A percentile compares a stretch with the other conserved stretches of the same genome.
Evolutionary conservation across 257 asterid species (phyloP).

Genomic region (Solanum etuberosum): DNA sequence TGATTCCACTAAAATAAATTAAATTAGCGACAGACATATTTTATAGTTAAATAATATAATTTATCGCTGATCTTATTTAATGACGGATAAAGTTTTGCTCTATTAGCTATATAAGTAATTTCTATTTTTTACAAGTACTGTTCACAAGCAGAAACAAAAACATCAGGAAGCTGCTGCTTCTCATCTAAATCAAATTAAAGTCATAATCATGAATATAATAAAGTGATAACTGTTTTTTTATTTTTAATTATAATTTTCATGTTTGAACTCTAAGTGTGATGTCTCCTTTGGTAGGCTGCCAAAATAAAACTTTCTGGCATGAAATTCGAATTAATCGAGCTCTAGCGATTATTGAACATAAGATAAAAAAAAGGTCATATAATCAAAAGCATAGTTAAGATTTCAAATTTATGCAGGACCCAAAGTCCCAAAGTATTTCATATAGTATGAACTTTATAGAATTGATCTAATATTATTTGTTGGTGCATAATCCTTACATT

Average conservation of each 20-base stretch:
- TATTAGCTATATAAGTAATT: too few species aligned
- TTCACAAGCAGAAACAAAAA: background rate
- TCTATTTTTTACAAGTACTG: too few species aligned
- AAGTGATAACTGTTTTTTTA: background rate
- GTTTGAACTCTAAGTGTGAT: too few species aligned
- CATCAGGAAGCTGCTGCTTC: background rate
- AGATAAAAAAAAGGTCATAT: background rate
- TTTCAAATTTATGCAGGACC: background rate
- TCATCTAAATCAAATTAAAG: background rate
- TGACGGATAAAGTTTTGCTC: too few species aligned
- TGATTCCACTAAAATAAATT: too few species aligned
- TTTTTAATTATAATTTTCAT: too few species aligned
- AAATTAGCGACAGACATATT: too few species aligned
- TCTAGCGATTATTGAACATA: accelerated
- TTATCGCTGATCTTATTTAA: too few species aligned
- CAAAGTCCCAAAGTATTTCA: too few species aligned
- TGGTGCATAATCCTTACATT: background rate
- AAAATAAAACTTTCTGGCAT: too few species aligned
- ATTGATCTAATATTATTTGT: background rate
- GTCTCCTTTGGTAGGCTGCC: background rate
- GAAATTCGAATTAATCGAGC: background rate
- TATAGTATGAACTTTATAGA: too few species aligned
- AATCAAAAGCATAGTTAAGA: background rate
- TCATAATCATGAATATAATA: background rate
- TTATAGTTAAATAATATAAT: too few species aligned